Evolutionary conservation across 192 early-diverging fungal genomes (phyloP), one percentile per base, ranked within the genome.

Genomic region (Cladochytrium replicatum): DNA sequence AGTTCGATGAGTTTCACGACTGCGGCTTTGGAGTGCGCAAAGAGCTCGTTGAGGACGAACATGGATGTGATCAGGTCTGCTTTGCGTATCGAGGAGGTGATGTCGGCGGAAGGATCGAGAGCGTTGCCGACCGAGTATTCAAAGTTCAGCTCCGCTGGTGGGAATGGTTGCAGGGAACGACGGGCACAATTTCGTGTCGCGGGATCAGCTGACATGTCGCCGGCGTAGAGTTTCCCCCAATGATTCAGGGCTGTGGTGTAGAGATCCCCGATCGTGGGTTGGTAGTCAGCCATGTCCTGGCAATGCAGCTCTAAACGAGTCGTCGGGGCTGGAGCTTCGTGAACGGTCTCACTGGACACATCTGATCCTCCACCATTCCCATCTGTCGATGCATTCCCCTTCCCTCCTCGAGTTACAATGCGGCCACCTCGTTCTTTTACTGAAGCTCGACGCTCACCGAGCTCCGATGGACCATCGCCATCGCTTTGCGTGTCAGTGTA

Each of bases 11-110:
- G 69, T 32, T 63, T 59, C 69, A 89, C 88, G 38, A 89, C 85
- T 15, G 70, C 57, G 28, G 54, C 55, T 56, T 94, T 93, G 52
- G 79, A 74, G 53, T 67, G 68, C 2, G 76, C 60, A 61, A 97
- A 85, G 13, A 97, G 61, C 55, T 97, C 93, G 57, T 94, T 94
- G 69, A 97, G 71, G 0, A 94, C 74, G 77, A 94, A 97, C 72
- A 91, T 82, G 28, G 84, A 78, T 1, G 91, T 94, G 17, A 90
- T 82, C 34, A 93, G 51, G 50, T 79, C 63, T 2, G 87, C 76
- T 19, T 64, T 46, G 2, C 66, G 54, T 3, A 92, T 70, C 3
- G 55, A 42, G 11, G 50, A 26, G 43, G 74, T 56, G 0, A 82
- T 53, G 4, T 63, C 54, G n/a, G 61, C 46, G 9, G 63, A 52